Percentiles rank a stretch among this genome's conserved stretches.
phyloP scores from a whole-genome alignment of 202 grass and related monocot genomes.

The Eragrostis tef region DNA sequence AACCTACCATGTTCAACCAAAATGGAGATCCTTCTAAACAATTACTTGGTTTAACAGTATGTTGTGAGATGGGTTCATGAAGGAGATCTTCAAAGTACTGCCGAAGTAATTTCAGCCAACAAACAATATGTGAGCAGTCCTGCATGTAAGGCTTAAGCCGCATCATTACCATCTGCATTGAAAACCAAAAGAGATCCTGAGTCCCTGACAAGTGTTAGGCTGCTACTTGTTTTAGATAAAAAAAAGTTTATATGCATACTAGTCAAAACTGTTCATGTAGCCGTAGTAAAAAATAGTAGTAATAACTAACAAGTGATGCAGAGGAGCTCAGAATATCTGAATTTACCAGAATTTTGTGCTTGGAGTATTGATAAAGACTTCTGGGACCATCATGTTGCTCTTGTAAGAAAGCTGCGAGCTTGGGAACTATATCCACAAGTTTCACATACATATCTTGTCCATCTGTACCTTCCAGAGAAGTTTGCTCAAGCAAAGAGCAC shows the following conservation, averaged over 20 bases:
- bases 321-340: conserved; percentile 18
- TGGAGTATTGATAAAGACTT: conserved; percentile 64
- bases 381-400: conserved; percentile 47
- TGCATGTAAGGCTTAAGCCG: conserved; percentile 59
- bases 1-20: conserved; percentile 45
- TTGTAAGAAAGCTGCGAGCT: conserved; percentile 54
- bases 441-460: conserved; percentile 52
- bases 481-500: conserved; percentile 73
- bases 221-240: conserved; percentile 8
- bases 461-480: conserved; percentile 48
- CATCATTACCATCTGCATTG: conserved; percentile 82
- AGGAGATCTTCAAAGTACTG: conserved; percentile 75
- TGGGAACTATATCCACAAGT: conserved; percentile 63
- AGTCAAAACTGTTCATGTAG: conserved; percentile 22
- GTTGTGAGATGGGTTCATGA: conserved; percentile 49
- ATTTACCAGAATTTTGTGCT: conserved; percentile 76
- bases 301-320: background rate
- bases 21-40: conserved; percentile 84
- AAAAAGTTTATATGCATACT: conserved; percentile 1
- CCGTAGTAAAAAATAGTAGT: background rate
- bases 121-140: conserved; percentile 59
- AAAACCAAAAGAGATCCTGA: conserved; percentile 29
- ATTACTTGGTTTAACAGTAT: conserved; percentile 51
- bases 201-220: conserved; percentile 1
- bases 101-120: conserved; percentile 66